A percentile compares a stretch with the other conserved stretches of the same genome.
phyloP scores from a whole-genome alignment of 768 basidiomycete genomes.

The Lanmaoa pseudosensibilis region DNA sequence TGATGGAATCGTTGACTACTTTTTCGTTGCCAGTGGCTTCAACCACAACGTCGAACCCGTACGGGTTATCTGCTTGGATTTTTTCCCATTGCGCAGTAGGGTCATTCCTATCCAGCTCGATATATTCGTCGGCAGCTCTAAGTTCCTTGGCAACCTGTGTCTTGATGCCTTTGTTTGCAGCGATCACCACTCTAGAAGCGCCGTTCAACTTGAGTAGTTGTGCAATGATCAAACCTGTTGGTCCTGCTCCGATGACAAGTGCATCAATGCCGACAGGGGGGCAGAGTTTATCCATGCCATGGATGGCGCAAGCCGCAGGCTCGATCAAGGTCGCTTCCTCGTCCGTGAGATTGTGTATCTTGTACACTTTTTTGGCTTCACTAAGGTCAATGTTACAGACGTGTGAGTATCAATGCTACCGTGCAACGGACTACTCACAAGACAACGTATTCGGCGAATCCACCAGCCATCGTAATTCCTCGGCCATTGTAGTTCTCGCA shows the following conservation, averaged over 20 bases:
- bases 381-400: conserved; percentile 31
- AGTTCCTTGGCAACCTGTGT: conserved; percentile 78
- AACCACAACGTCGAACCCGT: conserved; percentile 80
- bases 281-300: conserved; percentile 81
- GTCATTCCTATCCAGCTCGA: conserved; percentile 72
- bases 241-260: conserved; percentile 80
- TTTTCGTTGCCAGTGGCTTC: conserved; percentile 79
- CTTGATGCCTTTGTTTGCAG: conserved; percentile 85
- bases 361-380: conserved; percentile 72
- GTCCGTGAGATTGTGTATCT: conserved; percentile 79
- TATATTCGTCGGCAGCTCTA: conserved; percentile 75
- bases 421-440: conserved; percentile 50
- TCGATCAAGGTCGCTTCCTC: conserved; percentile 84
- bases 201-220: conserved; percentile 86
- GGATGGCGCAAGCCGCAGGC: conserved; percentile 84
- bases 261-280: conserved; percentile 79
- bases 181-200: conserved; percentile 73
- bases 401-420: neutral
- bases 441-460: conserved; percentile 83
- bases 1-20: conserved; percentile 77
- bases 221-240: conserved; percentile 81
- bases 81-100: conserved; percentile 74
- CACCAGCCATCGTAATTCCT: conserved; percentile 77
- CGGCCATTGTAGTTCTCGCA: conserved; percentile 81
- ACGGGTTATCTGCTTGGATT: conserved; percentile 72